Evolutionary conservation across 148 eudicot species (phyloP), one percentile per base, ranked within the genome.

Genomic region (Talinum fruticosum): DNA sequence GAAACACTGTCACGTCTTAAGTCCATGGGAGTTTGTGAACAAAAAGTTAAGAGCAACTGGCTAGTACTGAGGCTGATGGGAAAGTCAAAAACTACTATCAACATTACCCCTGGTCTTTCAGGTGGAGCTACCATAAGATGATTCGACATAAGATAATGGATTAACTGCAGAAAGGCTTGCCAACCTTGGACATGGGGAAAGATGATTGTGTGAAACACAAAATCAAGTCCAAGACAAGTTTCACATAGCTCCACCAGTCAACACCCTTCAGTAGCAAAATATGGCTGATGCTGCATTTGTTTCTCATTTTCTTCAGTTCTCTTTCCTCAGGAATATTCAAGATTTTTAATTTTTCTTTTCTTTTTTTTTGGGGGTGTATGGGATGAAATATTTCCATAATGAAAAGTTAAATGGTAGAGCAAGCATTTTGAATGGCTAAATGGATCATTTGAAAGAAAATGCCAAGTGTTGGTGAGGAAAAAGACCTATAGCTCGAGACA

Each of bases 401-500:
- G 66, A 28, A 15, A 26, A 1, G 36, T 68, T 35, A 68, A 32
- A 16, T 36, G 38, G 44, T 19, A 68, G 23, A 23, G 14, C 47
- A 68, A 68, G 72, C n/a, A 19, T 14, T 35, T 68, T 15, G 30
- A 18, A 68, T 16, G 2, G 44, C 72, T 30, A 49, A 62, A 33
- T 21, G 44, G 47, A 51, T 57, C 53, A 77, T 45, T 35, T 54
- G 75, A 34, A 66, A 6, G 29, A 51, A 37, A 49, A 65, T 79
- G 21, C 0, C 44, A 74, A 75, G 71, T 41, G 61, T 33, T 34
- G 62, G 67, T 51, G 51, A 66, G 74, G 73, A 73, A 41, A 75
- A 73, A 14, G 76, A 91, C 96, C 96, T 84, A 91, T 91, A 66
- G 96, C 89, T 86, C 96, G 86, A 49, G 96, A 91, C 92, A 89